Evolutionary conservation across 352 stramenopile genomes (phyloP), one percentile per base, ranked within the genome.

Genomic region (Pythium folliculosum): DNA sequence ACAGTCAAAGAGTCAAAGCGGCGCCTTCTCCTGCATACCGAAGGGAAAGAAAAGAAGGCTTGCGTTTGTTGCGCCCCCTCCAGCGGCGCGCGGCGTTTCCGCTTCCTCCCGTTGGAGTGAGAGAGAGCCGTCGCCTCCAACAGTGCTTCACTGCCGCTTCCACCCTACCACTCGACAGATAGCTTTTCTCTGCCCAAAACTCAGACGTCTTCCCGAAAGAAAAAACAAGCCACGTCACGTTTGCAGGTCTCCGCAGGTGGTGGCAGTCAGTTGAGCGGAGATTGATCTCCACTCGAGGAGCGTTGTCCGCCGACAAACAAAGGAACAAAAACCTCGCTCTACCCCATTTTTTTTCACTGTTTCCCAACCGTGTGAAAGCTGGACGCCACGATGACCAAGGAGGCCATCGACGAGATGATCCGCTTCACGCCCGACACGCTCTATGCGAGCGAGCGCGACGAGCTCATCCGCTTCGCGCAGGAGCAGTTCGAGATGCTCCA

Each of bases 401-500:
- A 35, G 55, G 30, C 37, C 21, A 21, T 22, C 5, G 52, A 50
- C 55, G 50, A 60, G 7, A 32, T 21, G 30, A 72, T 72, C 57
- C 57, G 65, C 9, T 72, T 72, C 59, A 72, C 65, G 44, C 59
- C 65, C 25, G 65, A 72, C 45, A 58, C 55, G 30, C 47, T 72
- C 43, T 67, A 72, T 44, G 65, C 65, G 44, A 63, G 56, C 43
- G 65, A 72, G 47, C 65, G 65, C 43, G 58, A 67, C 8, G 65
- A 72, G 17, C 57, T 72, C 22, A 19, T 72, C 44, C 52, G 60
- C 5, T 72, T 72, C n/a, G 51, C 65, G 13, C 50, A 72, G 44
- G 65, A 72, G 27, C 65, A 72, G 52, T 72, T 72, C 45, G 65
- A 47, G 19, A 67, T 67, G 65, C 54, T 72, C 10, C 67, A 67